Evolutionary conservation across 2,329 filamentous ascomycete species (phyloP), one percentile per base, ranked within the genome.

Genomic region (Colletotrichum godetiae): DNA sequence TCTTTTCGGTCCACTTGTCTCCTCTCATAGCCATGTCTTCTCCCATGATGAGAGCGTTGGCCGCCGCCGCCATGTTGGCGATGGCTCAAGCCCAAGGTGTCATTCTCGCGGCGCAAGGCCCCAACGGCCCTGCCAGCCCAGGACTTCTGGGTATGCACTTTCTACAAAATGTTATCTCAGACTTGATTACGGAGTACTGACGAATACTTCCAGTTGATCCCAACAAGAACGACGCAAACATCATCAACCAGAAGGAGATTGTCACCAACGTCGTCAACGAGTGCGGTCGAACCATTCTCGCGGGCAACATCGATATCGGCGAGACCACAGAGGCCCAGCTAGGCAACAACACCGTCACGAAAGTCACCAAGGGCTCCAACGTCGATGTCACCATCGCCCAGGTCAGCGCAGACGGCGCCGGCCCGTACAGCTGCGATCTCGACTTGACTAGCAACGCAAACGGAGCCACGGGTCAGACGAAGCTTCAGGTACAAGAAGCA

Each of bases 171-270:
- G 46, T 35, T 13, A 10, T 68, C 85, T 91, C 74, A 85, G 19
- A 88, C 75, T 80, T 85, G 49, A 81, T 80, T 61, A 85, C 90
- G 76, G 6, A 12, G 29, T 56, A 89, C 33, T 83, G 84, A 69
- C 90, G 89, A 86, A 78, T 90, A 90, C 24, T 92, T 91, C 1
- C 56, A 87, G 86, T 92, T 74, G 85, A 89, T 91, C 12, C 90
- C 19, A 92, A 91, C 84, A 90, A 92, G 77, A 88, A 89, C 74
- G 91, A 93, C 69, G 85, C 90, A 6, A 92, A 90, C 67, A 86
- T 92, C 78, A 92, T 93, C 81, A 86, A 87, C 66, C 88, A 90
- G 70, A 86, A 86, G 13, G 85, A 90, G 82, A 86, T 89, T 75
- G 71, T 75, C 5, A 81, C 83, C 61, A 89, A 89, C 76, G 79